These are phyloP conservation scores for Agarophyton chilense DNA, from an alignment of 23 red algal species.

Conservation along the genomic window DNA sequence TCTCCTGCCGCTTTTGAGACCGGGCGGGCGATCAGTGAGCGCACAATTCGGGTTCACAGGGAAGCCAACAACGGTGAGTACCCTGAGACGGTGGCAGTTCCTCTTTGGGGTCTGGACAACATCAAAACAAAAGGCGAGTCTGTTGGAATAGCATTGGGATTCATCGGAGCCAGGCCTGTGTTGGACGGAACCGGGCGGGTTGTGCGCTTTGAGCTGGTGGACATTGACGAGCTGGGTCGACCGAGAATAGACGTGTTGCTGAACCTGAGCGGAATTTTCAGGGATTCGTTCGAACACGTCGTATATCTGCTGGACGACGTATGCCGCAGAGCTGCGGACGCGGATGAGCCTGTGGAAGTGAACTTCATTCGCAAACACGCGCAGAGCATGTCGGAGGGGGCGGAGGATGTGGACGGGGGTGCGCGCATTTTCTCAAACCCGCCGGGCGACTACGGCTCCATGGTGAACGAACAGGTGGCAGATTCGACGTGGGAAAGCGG, in stretches of 20 bases:
- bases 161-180: slow-evolving; percentile 54
- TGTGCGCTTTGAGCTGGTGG: slow-evolving; percentile 72
- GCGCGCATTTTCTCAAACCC: slow-evolving; percentile 78
- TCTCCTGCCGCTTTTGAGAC: slow-evolving; percentile 32
- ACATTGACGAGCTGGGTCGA: slow-evolving; percentile 29
- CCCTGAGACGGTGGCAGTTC: slow-evolving; percentile 80
- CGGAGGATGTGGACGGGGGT: slow-evolving; percentile 25
- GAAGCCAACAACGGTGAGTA: slow-evolving; percentile 37
- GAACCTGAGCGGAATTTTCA: slow-evolving; percentile 71
- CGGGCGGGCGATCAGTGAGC: slow-evolving; percentile 48
- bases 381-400: neutral
- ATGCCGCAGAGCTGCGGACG: slow-evolving; percentile 59
- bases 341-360: slow-evolving; percentile 30
- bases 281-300: slow-evolving; percentile 73
- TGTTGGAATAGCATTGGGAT: slow-evolving; percentile 61
- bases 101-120: slow-evolving; percentile 76
- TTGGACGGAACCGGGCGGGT: slow-evolving; percentile 73
- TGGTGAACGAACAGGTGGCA: slow-evolving; percentile 71
- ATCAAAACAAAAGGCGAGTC: slow-evolving; percentile 83
- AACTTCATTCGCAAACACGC: slow-evolving; percentile 65
- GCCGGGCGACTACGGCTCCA: slow-evolving; percentile 52
- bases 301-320: slow-evolving; percentile 75
- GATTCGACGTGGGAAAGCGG: slow-evolving; percentile 64
- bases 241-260: slow-evolving; percentile 74
- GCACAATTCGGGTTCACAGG: slow-evolving; percentile 27